These are phyloP conservation scores for Trichoderma sp. DNA, from an alignment of 2,329 filamentous ascomycete species.

Conservation along the genomic window DNA sequence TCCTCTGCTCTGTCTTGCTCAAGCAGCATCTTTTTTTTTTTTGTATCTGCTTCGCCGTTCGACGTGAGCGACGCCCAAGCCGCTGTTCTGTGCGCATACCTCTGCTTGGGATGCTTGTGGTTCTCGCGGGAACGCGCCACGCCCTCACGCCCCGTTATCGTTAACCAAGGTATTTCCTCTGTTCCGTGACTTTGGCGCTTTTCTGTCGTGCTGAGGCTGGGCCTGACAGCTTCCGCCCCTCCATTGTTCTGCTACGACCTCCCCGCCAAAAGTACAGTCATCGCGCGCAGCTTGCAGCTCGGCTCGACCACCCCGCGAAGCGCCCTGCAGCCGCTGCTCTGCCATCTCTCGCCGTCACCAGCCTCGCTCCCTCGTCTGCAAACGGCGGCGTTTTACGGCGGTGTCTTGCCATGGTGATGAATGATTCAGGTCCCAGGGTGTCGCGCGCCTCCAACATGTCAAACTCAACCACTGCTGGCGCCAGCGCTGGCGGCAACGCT, in stretches of 20 bases:
- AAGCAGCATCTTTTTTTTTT: conserved; percentile 17
- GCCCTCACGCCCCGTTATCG: not conserved
- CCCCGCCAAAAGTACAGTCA: conserved; percentile 25
- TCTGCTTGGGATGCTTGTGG: conserved; percentile 28
- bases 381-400: conserved; percentile 24
- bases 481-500: conserved; percentile 33
- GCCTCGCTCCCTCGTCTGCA: conserved; percentile 27
- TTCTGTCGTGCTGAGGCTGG: conserved; percentile 7
- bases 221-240: conserved; percentile 3
- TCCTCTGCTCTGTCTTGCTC: conserved; percentile 33
- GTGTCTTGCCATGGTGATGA: conserved; percentile 45
- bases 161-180: not conserved
- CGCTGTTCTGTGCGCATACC: conserved; percentile 6
- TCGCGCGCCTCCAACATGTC: conserved; percentile 46
- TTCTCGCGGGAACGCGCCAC: conserved; percentile 4
- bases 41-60: conserved; percentile 25
- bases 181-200: not conserved
- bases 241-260: conserved; percentile 21
- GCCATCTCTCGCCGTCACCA: conserved; percentile 26
- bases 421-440: conserved; percentile 45
- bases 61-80: conserved; percentile 34
- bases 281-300: conserved; percentile 26
- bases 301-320: conserved; percentile 33
- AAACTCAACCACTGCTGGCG: conserved; percentile 40
- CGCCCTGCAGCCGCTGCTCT: conserved; percentile 26